A percentile compares a stretch with the other conserved stretches of the same genome.
These are phyloP conservation scores for Puccinia hordei DNA, from an alignment of 1,284 basidiomycete species.

Conservation along the genomic window DNA sequence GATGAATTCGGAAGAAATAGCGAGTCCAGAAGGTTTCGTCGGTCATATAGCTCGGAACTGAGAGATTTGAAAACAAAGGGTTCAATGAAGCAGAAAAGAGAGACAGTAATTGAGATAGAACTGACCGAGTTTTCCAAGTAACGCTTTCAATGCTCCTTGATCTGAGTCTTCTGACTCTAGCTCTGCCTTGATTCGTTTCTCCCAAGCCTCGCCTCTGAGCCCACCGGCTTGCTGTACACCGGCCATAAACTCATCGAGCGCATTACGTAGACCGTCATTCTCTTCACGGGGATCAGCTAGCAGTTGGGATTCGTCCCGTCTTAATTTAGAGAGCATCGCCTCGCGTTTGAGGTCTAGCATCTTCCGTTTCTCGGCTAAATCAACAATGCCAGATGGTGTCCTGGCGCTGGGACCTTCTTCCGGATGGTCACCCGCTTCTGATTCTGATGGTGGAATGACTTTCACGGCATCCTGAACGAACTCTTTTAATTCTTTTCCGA, in stretches of 20 bases:
- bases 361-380: constrained; percentile 12
- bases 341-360: constrained; percentile 29
- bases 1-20: constrained; percentile 27
- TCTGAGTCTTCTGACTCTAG: constrained; percentile 9
- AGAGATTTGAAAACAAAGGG: not conserved
- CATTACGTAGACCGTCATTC: not conserved
- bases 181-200: constrained; percentile 18
- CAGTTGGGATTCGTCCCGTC: constrained; percentile 22
- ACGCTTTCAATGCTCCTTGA: not conserved
- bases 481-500: constrained; percentile 36
- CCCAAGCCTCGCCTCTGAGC: constrained; percentile 34
- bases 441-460: constrained; percentile 37
- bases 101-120: not conserved
- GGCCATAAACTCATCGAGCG: not conserved
- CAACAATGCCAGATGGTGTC: not conserved
- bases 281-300: constrained; percentile 6
- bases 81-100: not conserved
- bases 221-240: constrained; percentile 27
- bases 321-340: constrained; percentile 8
- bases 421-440: not conserved
- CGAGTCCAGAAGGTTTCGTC: constrained; percentile 31
- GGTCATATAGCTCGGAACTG: constrained; percentile 25
- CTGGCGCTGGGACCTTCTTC: not conserved
- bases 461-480: constrained; percentile 42
- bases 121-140: constrained; percentile 30